These are phyloP conservation scores for Claviceps sp. DNA, from an alignment of 2,329 filamentous ascomycete genomes.

Conservation along the genomic window DNA sequence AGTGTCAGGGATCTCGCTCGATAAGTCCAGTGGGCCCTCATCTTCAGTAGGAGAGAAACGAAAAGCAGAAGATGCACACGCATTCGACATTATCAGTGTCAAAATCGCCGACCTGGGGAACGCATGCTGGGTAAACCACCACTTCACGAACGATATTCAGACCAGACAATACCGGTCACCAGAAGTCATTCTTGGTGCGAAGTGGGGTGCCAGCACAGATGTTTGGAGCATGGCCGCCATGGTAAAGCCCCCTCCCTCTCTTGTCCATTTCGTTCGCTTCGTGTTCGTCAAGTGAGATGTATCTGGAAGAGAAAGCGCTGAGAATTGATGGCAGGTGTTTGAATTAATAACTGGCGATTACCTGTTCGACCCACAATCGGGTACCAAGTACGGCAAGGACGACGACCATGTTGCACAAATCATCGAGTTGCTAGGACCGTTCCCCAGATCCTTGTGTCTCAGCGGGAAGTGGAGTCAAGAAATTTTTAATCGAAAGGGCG, in stretches of 20 bases:
- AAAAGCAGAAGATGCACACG: constrained; percentile 42
- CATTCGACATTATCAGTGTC: constrained; percentile 75
- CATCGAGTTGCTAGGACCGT: constrained; percentile 87
- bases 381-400: constrained; percentile 98
- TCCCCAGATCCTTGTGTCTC: constrained; percentile 83
- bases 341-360: constrained; percentile 98
- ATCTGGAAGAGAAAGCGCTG: background rate
- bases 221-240: constrained; percentile 99
- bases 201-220: constrained; percentile 99
- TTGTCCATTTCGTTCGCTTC: background rate
- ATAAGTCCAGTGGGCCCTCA: constrained; percentile 47
- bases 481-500: constrained; percentile 96
- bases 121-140: constrained; percentile 96
- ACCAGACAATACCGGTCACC: constrained; percentile 94
- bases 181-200: constrained; percentile 89
- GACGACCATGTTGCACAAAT: constrained; percentile 99
- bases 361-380: constrained; percentile 94
- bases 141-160: constrained; percentile 99
- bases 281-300: background rate
- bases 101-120: constrained; percentile 98
- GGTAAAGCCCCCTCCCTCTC: constrained; percentile 43
- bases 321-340: constrained; percentile 52
- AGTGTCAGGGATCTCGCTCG: constrained; percentile 86
- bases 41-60: constrained; percentile 48
- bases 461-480: constrained; percentile 96